Base-by-base conservation (phyloP, 352 stramenopile genomes). In the Phytopythium aichiense region DNA sequence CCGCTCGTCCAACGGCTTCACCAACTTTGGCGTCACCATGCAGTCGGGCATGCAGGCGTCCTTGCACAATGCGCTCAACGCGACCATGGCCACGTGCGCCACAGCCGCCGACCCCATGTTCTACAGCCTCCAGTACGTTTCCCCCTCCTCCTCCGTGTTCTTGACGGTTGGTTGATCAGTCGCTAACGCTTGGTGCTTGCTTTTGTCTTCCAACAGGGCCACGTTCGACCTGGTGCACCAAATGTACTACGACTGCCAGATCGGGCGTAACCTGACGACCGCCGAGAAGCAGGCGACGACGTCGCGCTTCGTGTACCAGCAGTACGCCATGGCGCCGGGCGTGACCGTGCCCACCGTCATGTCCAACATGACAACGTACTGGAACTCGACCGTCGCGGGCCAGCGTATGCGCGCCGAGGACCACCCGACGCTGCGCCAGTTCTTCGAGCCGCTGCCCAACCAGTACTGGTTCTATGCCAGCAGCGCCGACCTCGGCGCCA, bases 121-220 rank as follows among this genome's bases (percentile, higher is more conserved):
- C 69, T 92, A 81, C 72, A 79, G 68, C 56, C 81, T 89, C 53
- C 84, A 91, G 79, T 91, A 85, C 56, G 81, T 88, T 11, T 9
- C 42, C n/a, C n/a, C n/a, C 6, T 7, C 25, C 15, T 56, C 5
- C 45, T 43, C 38, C 50, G 22, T 38, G 12, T 15, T 7, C 13
- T 54, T 53, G 22, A 1, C 15, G 15, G 6, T 45, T 15, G 20
- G 12, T 18, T 33, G 22, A 4, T 18, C 23, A 18, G 7, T 5
- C 9, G 46, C n/a, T 43, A 12, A 22, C 42, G 37, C 12, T 60
- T 58, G 18, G 16, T 55, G 25, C 42, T 62, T 56, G 61, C 30
- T 53, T 23, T 3, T 54, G 4, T 54, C 6, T 23, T 2, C 20
- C 66, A 52, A 53, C 56, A 89, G 80, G 33, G 60, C 81, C 2